A percentile compares a stretch with the other conserved stretches of the same genome.
Conservation (phyloP, 2,329 filamentous ascomycete genomes). For the Fusarium sp. region DNA sequence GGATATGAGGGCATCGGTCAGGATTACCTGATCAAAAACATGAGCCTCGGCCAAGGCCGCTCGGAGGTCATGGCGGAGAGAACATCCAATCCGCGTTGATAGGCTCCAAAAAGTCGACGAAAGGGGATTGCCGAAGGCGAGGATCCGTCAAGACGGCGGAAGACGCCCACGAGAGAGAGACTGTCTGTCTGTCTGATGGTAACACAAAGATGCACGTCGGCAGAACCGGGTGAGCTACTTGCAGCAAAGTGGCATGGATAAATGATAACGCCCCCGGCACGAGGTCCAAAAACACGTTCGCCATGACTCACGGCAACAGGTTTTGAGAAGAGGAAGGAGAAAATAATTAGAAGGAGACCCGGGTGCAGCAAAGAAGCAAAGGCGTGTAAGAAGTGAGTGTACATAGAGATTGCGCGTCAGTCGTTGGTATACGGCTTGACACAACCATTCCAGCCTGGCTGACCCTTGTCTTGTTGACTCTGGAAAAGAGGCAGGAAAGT, state of each 20-base stretch:
- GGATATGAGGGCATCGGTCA: conserved; percentile 24
- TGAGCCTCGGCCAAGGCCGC: conserved; percentile 26
- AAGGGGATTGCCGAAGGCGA: conserved; percentile 31
- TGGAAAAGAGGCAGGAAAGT: background rate
- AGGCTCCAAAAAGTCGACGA: conserved; percentile 8
- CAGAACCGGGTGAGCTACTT: conserved; percentile 30
- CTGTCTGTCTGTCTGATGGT: conserved; percentile 35
- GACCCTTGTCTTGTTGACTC: background rate
- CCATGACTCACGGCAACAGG: conserved; percentile 15
- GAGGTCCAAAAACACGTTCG: conserved; percentile 4
- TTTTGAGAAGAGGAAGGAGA: background rate
- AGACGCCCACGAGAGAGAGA: conserved; percentile 23
- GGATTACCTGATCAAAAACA: conserved; percentile 30
- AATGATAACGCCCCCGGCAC: conserved; percentile 14
- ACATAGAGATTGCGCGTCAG: background rate
- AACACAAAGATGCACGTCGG: conserved; percentile 38
- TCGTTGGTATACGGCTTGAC: conserved; percentile 11
- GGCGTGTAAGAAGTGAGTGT: background rate
- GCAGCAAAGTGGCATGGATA: conserved; percentile 18
- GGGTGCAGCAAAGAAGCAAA: background rate
- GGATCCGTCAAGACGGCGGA: conserved; percentile 22
- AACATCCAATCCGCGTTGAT: conserved; percentile 11
- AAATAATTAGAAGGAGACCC: background rate
- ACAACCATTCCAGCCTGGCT: background rate
- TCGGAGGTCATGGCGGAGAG: conserved; percentile 9